Conservation (phyloP, 352 stramenopile species). For the Discostella stelligera region DNA sequence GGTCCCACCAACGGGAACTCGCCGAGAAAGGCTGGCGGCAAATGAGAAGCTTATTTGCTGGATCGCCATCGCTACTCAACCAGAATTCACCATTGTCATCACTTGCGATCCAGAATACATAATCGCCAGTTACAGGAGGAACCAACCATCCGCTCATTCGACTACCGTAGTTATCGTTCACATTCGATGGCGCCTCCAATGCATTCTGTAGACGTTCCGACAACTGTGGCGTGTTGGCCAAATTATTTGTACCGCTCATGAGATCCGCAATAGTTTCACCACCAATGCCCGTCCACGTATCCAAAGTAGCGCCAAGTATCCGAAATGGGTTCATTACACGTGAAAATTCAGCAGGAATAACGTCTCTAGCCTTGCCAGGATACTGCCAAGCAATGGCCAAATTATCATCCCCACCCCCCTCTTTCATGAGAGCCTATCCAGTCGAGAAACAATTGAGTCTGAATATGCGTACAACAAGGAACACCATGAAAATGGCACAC, state of each 20-base stretch:
- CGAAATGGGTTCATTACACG: not conserved
- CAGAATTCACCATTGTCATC: slow-evolving; percentile 17
- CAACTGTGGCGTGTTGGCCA: slow-evolving; percentile 1
- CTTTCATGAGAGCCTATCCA: slow-evolving; percentile 6
- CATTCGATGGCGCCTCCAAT: slow-evolving; percentile 14
- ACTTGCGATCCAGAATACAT: slow-evolving; percentile 24
- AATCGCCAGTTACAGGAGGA: slow-evolving; percentile 15
- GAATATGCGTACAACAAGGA: not conserved
- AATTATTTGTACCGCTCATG: slow-evolving; percentile 20
- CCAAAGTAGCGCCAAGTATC: slow-evolving; percentile 4
- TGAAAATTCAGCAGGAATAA: slow-evolving; percentile 13
- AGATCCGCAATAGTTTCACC: slow-evolving; percentile 9
- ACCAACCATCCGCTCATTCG: slow-evolving; percentile 18
- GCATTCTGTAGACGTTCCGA: slow-evolving; percentile 1
- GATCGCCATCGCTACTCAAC: not conserved
- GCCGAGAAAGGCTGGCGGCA: not conserved
- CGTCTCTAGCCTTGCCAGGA: not conserved
- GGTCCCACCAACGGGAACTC: not conserved
- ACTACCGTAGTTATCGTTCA: slow-evolving; percentile 14
- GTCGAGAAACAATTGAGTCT: not conserved
- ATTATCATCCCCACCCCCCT: not conserved
- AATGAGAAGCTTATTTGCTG: not conserved
- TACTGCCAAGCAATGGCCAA: not conserved
- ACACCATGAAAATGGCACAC: not conserved
- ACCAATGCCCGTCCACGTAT: slow-evolving; percentile 3